A percentile compares a stretch with the other conserved stretches of the same genome.
Conservation (phyloP, 495 filamentous ascomycete genomes). For the Penicillium desertorum region DNA sequence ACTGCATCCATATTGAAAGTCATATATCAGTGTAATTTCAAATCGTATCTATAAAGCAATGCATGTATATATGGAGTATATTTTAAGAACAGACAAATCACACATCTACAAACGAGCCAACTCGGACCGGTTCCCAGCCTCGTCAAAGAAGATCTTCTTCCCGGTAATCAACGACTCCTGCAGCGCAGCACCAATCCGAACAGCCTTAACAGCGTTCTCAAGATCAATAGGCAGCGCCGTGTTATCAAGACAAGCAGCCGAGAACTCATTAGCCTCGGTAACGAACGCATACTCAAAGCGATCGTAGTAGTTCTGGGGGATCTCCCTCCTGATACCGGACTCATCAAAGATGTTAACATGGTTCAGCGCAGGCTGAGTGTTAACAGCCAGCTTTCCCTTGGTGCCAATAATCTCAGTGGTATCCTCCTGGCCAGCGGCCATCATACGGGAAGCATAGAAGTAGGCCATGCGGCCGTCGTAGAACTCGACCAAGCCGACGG, state of each 20-base stretch:
- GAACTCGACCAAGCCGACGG: constrained; percentile 63
- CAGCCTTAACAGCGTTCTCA: constrained; percentile 55
- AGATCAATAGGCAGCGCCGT: constrained; percentile 54
- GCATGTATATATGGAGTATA: background rate
- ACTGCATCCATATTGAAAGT: background rate
- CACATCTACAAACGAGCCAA: constrained; percentile 16
- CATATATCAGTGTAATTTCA: background rate
- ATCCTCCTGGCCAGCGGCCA: constrained; percentile 64
- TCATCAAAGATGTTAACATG: constrained; percentile 54
- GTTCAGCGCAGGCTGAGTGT: constrained; percentile 51
- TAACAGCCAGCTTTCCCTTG: constrained; percentile 58
- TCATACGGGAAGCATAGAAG: constrained; percentile 60
- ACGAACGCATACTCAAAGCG: constrained; percentile 64
- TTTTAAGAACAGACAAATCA: background rate
- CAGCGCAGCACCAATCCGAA: constrained; percentile 59
- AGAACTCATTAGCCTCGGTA: constrained; percentile 61
- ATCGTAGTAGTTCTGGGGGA: constrained; percentile 59
- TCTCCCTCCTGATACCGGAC: constrained; percentile 52
- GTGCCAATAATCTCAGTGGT: constrained; percentile 65
- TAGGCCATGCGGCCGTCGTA: constrained; percentile 60
- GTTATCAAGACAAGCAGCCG: constrained; percentile 52
- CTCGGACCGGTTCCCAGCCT: constrained; percentile 44
- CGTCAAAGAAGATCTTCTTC: constrained; percentile 58
- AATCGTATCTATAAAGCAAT: background rate
- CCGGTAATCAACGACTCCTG: constrained; percentile 58